These are phyloP conservation scores for Sordariomycetes sp. DNA, from an alignment of 2,329 filamentous ascomycete genomes.

Conservation along the genomic window DNA sequence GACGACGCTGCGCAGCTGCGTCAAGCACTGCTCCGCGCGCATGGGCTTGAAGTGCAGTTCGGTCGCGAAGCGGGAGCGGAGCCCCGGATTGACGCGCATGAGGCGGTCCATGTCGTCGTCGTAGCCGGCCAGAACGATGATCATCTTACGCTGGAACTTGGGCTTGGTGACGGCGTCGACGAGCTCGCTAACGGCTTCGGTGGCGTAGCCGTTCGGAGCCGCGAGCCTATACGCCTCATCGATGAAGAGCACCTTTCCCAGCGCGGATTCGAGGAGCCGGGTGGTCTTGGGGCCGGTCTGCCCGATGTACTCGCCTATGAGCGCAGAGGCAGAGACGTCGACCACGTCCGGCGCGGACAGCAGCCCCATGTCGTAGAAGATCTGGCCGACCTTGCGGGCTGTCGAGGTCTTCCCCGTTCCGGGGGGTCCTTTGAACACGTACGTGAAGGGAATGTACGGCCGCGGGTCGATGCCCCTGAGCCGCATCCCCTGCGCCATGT, in stretches of 20 bases:
- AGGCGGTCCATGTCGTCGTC: conserved; percentile 55
- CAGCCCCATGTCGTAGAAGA: conserved; percentile 68
- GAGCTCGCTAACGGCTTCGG: conserved; percentile 43
- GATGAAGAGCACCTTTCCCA: conserved; percentile 62
- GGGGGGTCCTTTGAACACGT: conserved; percentile 55
- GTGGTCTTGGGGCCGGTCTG: conserved; percentile 60
- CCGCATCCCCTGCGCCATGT: conserved; percentile 41
- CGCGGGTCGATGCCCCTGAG: conserved; percentile 40
- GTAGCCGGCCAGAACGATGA: conserved; percentile 62
- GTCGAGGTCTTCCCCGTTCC: conserved; percentile 66
- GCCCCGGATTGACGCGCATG: conserved; percentile 50
- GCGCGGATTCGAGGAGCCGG: conserved; percentile 46
- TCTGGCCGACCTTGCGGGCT: conserved; percentile 59
- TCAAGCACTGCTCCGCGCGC: conserved; percentile 30
- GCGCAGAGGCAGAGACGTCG: conserved; percentile 57
- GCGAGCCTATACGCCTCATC: conserved; percentile 61
- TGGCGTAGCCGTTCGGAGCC: conserved; percentile 39
- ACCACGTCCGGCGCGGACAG: conserved; percentile 51
- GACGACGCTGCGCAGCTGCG: conserved; percentile 31
- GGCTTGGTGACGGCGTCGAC: conserved; percentile 43
- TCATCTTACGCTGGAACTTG: conserved; percentile 46
- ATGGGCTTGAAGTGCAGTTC: conserved; percentile 46
- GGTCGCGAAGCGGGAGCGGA: conserved; percentile 56
- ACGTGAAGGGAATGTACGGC: conserved; percentile 51
- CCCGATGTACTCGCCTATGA: conserved; percentile 59